Evolutionary conservation across 352 stramenopile species (phyloP), one percentile per base, ranked within the genome.

Genomic region (Pythium diclinum): DNA sequence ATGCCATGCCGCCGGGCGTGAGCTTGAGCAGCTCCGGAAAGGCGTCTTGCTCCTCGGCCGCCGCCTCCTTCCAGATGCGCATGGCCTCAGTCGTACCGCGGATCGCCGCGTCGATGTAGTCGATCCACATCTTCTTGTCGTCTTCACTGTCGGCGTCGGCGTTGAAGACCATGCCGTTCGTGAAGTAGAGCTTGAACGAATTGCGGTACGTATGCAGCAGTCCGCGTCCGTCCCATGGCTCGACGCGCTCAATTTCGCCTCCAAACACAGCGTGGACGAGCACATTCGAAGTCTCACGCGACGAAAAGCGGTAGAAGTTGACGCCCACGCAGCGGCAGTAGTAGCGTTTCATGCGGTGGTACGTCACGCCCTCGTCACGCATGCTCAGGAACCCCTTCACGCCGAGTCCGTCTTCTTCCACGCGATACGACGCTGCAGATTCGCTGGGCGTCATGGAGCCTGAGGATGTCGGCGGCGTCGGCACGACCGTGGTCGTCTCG

Each of bases 261-360:
- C 73, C 82, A 44, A 89, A 89, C 19, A 80, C 54, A 11, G 83
- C 85, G n/a, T 82, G 74, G 55, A 87, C 77, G 60, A 89, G 73
- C 17, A 72, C 61, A 36, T 72, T 83, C 32, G 83, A 79, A n/a
- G 73, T 73, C 53, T 91, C 82, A 11, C 82, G 79, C 44, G 81
- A 85, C 56, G 78, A 77, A 59, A 91, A 94, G 11, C 85, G 79
- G 33, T 63, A 87, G 66, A 94, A 90, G 61, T 91, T 91, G 44
- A 92, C 75, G 8, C 85, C 85, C n/a, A 90, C 79, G 55, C 81
- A 87, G 48, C 81, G 83, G 62, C 82, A 91, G 70, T 87, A 94
- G 69, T 85, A 94, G 28, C 83, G 83, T 67, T 90, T 92, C 85
- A 94, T 94, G 66, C 85, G 85, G 67, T 92, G 85, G 66, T 92